These are phyloP conservation scores for Rhodotorula sphaerocarpa DNA, from an alignment of 768 basidiomycete genomes.

Conservation along the genomic window DNA sequence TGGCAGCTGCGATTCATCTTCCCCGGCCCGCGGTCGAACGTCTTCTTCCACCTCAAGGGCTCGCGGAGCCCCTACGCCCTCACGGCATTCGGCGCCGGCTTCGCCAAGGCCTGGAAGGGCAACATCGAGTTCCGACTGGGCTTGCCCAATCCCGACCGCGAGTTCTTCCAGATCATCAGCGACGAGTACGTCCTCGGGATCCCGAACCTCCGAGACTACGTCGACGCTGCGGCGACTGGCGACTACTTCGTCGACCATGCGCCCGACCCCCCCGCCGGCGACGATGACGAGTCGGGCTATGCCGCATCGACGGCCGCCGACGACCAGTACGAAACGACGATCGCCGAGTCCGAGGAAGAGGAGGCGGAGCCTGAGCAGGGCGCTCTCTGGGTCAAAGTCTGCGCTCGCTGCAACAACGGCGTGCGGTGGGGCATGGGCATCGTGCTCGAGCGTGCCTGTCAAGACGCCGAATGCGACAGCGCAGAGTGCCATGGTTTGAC, in stretches of 20 bases:
- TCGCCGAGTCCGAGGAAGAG: constrained; percentile 17
- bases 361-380: constrained; percentile 2
- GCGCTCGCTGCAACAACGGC: constrained; percentile 73
- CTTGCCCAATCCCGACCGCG: constrained; percentile 60
- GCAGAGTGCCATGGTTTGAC: constrained; percentile 46
- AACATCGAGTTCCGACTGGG: constrained; percentile 63
- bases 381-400: constrained; percentile 55
- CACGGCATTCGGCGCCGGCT: constrained; percentile 67
- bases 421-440: constrained; percentile 80
- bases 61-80: constrained; percentile 70
- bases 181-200: constrained; percentile 73
- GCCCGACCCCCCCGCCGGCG: neutral
- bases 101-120: constrained; percentile 75
- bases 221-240: constrained; percentile 43
- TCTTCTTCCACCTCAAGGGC: constrained; percentile 80
- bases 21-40: constrained; percentile 50
- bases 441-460: constrained; percentile 72
- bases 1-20: constrained; percentile 68
- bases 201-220: constrained; percentile 49
- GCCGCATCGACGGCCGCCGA: neutral
- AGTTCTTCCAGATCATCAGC: constrained; percentile 73
- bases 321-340: constrained; percentile 10
- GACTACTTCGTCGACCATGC: neutral
- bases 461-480: constrained; percentile 52
- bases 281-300: neutral